phyloP scores from a whole-genome alignment of 164 flowering plant species.

The Stephania cephalantha region DNA sequence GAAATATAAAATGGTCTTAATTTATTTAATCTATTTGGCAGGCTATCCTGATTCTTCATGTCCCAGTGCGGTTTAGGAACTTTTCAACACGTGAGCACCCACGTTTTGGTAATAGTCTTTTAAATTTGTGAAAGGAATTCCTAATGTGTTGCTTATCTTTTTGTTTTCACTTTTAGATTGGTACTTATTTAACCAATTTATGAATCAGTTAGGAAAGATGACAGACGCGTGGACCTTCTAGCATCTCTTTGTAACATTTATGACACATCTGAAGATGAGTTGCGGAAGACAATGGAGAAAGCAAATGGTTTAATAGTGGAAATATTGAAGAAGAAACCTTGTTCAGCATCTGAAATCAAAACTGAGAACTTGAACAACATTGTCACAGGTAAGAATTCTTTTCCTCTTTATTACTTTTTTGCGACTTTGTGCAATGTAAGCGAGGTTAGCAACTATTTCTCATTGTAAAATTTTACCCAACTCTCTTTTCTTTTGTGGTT shows the following conservation, averaged over 20 bases:
- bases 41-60: conserved; percentile 85
- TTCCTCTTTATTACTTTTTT: not conserved
- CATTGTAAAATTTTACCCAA: not conserved
- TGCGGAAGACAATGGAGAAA: conserved; percentile 63
- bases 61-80: conserved; percentile 67
- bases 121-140: conserved; percentile 2
- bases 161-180: not conserved
- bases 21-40: conserved; percentile 24
- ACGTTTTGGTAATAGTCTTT: conserved; percentile 57
- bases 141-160: not conserved
- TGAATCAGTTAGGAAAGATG: conserved; percentile 53
- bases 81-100: conserved; percentile 44
- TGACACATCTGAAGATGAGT: conserved; percentile 77
- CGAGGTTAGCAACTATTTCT: conserved; percentile 1
- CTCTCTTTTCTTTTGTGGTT: not conserved
- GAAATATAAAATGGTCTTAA: not conserved
- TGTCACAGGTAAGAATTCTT: conserved; percentile 42
- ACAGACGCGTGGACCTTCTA: conserved; percentile 63
- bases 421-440: not conserved
- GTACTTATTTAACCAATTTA: conserved; percentile 4
- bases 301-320: conserved; percentile 57
- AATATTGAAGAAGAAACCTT: conserved; percentile 59
- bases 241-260: conserved; percentile 76
- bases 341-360: conserved; percentile 57
- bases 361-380: conserved; percentile 48